Percentiles rank a stretch among this genome's conserved stretches.
These are phyloP conservation scores for Nymphaea colorata DNA, from an alignment of 164 flowering plant genomes.

Conservation along the genomic window DNA sequence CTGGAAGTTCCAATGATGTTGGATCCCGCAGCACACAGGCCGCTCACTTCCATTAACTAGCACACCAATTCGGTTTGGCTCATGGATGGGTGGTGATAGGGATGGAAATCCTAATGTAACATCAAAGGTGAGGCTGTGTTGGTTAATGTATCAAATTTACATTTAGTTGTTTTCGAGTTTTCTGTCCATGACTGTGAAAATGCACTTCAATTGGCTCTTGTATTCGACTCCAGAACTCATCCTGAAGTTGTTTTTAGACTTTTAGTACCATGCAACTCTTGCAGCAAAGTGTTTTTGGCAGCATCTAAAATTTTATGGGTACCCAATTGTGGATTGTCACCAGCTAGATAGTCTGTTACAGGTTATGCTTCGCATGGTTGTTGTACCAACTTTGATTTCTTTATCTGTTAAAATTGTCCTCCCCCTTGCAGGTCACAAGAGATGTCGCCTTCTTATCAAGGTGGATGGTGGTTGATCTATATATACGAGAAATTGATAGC, in stretches of 20 bases:
- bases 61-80: slow-evolving; percentile 86
- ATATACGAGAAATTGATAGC: slow-evolving; percentile 70
- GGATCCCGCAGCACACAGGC: slow-evolving; percentile 63
- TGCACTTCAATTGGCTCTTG: background rate
- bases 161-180: background rate
- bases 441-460: slow-evolving; percentile 85
- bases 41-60: slow-evolving; percentile 82
- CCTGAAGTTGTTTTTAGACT: background rate
- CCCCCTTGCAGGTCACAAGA: slow-evolving; percentile 62
- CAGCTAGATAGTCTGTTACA: too few species aligned
- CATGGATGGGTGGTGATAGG: slow-evolving; percentile 99
- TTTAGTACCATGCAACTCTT: background rate
- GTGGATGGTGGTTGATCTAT: slow-evolving; percentile 96
- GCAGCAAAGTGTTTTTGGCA: too few species aligned
- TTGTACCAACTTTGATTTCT: background rate
- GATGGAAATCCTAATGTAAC: slow-evolving; percentile 99
- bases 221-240: background rate
- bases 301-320: too few species aligned
- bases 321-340: too few species aligned
- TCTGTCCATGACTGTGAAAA: background rate
- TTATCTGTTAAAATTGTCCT: background rate
- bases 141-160: background rate
- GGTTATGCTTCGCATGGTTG: background rate
- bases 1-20: slow-evolving; percentile 2
- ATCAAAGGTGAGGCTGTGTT: slow-evolving; percentile 44